phyloP scores from a whole-genome alignment of 331 rosid genomes.

The Pyrus hybrid region DNA sequence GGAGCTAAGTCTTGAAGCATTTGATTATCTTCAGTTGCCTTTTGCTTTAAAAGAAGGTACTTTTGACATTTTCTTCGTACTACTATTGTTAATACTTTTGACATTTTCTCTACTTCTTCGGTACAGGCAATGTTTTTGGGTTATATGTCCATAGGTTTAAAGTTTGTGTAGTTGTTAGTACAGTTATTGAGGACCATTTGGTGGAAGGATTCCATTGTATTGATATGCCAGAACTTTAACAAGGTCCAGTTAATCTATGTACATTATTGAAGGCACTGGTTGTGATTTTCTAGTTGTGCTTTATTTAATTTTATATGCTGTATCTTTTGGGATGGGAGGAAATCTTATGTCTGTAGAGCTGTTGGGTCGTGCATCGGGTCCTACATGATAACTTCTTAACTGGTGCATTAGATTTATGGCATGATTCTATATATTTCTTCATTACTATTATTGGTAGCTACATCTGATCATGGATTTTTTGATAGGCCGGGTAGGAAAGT shows the following conservation, averaged over 20 bases:
- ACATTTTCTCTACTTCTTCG: neutral
- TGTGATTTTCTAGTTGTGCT: neutral
- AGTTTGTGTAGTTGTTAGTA: neutral
- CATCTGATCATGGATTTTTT: constrained; percentile 1
- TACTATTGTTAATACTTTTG: neutral
- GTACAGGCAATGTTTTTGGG: neutral
- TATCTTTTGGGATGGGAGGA: neutral
- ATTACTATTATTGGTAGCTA: neutral
- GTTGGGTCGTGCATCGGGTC: neutral
- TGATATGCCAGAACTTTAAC: neutral
- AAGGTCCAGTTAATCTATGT: neutral
- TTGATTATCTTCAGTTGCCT: constrained; percentile 91
- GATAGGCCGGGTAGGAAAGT: constrained; percentile 82
- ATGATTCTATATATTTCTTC: neutral
- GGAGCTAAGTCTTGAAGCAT: constrained; percentile 90
- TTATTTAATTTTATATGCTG: neutral
- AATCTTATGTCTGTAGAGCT: neutral
- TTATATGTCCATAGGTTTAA: neutral
- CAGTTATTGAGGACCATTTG: neutral
- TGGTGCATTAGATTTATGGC: neutral
- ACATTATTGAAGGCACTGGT: neutral
- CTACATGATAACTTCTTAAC: neutral
- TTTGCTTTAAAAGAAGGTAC: constrained; percentile 88
- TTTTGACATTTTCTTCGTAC: constrained; percentile 4
- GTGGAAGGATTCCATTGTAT: neutral